A percentile compares a stretch with the other conserved stretches of the same genome.
These are phyloP conservation scores for Moricandia arvensis DNA, from an alignment of 345 rosid species.

Conservation along the genomic window DNA sequence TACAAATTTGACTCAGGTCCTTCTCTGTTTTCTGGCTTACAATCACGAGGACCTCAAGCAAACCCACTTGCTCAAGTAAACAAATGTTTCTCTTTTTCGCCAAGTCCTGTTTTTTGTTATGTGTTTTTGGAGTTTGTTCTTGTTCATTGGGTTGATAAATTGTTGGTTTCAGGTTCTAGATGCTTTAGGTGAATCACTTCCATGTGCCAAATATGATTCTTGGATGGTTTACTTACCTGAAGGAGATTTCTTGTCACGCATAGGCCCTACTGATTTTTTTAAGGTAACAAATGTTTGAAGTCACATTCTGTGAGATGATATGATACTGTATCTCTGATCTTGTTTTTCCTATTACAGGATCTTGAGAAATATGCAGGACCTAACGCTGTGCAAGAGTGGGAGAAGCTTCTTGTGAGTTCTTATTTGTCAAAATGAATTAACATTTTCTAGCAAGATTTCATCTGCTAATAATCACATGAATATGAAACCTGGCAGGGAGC, in stretches of 20 bases:
- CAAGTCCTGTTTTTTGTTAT: neutral
- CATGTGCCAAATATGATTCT: conserved; percentile 81
- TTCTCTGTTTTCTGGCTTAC: conserved; percentile 86
- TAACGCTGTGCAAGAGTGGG: conserved; percentile 78
- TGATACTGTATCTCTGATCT: neutral
- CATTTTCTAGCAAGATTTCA: conserved; percentile 24
- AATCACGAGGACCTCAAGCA: conserved; percentile 86
- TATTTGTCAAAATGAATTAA: conserved; percentile 19
- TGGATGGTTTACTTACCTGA: conserved; percentile 98
- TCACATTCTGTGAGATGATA: neutral
- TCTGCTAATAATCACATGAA: conserved; percentile 28
- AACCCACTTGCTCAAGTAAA: conserved; percentile 94
- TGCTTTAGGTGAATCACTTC: conserved; percentile 85
- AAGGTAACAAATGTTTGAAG: conserved; percentile 52
- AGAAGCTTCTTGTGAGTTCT: conserved; percentile 72
- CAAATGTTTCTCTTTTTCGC: neutral
- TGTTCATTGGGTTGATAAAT: conserved; percentile 12
- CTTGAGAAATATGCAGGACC: conserved; percentile 80
- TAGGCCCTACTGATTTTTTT: conserved; percentile 87
- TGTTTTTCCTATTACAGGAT: conserved; percentile 47
- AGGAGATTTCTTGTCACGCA: conserved; percentile 85
- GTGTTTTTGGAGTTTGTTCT: conserved; percentile 3
- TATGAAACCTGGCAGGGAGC: conserved; percentile 59
- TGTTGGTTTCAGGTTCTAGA: conserved; percentile 64
- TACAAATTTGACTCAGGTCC: conserved; percentile 94